These are phyloP conservation scores for Ceratocystis cacaofunesta DNA, from an alignment of 2,329 filamentous ascomycete genomes.

Conservation along the genomic window DNA sequence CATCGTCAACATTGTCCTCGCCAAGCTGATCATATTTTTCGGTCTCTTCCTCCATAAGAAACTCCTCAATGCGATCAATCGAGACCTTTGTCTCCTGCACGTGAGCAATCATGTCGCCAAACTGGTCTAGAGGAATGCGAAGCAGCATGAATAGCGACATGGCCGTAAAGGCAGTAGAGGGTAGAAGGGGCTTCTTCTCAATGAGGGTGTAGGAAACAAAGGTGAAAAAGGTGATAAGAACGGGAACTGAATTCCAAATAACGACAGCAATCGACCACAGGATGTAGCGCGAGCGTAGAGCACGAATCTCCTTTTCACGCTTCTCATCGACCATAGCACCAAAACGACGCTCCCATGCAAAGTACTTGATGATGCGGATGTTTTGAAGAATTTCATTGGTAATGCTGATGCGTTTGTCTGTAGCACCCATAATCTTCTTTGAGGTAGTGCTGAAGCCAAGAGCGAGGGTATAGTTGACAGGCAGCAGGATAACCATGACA, in stretches of 20 bases:
- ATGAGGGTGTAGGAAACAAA: conserved; percentile 87
- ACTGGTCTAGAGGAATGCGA: conserved; percentile 81
- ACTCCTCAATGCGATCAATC: conserved; percentile 89
- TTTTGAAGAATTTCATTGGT: conserved; percentile 97
- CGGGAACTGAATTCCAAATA: conserved; percentile 89
- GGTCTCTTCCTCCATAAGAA: conserved; percentile 83
- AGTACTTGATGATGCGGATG: conserved; percentile 98
- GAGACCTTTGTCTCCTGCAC: conserved; percentile 96
- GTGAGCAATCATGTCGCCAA: conserved; percentile 97
- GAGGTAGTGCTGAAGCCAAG: conserved; percentile 74
- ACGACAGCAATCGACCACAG: conserved; percentile 86
- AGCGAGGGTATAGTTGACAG: conserved; percentile 79
- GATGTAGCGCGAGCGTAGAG: conserved; percentile 69
- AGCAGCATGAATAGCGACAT: conserved; percentile 91
- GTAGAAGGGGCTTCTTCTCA: conserved; percentile 76
- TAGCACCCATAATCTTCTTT: conserved; percentile 81
- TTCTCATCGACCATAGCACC: conserved; percentile 78
- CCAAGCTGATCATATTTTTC: conserved; percentile 84
- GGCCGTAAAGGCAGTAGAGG: conserved; percentile 88
- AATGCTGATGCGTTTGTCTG: conserved; percentile 87
- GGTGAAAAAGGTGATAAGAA: conserved; percentile 90
- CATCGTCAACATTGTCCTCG: conserved; percentile 50
- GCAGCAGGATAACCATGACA: conserved; percentile 77
- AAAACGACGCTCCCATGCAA: conserved; percentile 94
- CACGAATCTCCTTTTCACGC: conserved; percentile 59